phyloP scores from a whole-genome alignment of 2,329 filamentous ascomycete species.

The Botryotinia globosa region DNA sequence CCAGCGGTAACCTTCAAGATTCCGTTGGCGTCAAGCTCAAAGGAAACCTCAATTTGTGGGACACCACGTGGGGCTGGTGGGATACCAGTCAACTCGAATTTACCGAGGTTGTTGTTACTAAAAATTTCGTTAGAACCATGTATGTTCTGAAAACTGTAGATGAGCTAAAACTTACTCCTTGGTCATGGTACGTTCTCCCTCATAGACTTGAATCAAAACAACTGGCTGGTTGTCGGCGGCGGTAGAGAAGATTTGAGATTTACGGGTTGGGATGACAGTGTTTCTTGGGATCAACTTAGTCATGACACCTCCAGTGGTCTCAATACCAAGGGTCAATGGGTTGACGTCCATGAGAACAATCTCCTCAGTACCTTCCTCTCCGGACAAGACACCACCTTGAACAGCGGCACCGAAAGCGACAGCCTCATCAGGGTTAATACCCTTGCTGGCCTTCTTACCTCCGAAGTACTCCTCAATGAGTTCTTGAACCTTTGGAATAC shows the following conservation, averaged over 20 bases:
- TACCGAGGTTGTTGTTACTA: constrained; percentile 95
- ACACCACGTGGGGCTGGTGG: constrained; percentile 93
- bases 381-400: constrained; percentile 91
- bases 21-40: constrained; percentile 97
- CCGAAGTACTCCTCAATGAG: constrained; percentile 94
- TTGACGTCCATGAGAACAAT: constrained; percentile 97
- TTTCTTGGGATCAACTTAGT: constrained; percentile 94
- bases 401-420: constrained; percentile 97
- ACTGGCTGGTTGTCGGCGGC: constrained; percentile 95
- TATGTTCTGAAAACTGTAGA: neutral
- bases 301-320: constrained; percentile 97
- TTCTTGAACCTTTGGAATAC: constrained; percentile 95
- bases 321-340: constrained; percentile 92
- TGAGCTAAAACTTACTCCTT: constrained; percentile 40
- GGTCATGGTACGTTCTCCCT: constrained; percentile 90
- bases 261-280: constrained; percentile 91
- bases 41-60: constrained; percentile 96
- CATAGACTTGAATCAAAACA: constrained; percentile 91
- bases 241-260: constrained; percentile 97
- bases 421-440: constrained; percentile 98
- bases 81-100: constrained; percentile 96
- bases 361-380: constrained; percentile 75
- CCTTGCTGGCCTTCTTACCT: constrained; percentile 98
- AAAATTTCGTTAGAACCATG: neutral
- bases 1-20: constrained; percentile 94